Evolutionary conservation across 106 monocot genomes (phyloP).

Genomic region (Dioscorea alata): DNA sequence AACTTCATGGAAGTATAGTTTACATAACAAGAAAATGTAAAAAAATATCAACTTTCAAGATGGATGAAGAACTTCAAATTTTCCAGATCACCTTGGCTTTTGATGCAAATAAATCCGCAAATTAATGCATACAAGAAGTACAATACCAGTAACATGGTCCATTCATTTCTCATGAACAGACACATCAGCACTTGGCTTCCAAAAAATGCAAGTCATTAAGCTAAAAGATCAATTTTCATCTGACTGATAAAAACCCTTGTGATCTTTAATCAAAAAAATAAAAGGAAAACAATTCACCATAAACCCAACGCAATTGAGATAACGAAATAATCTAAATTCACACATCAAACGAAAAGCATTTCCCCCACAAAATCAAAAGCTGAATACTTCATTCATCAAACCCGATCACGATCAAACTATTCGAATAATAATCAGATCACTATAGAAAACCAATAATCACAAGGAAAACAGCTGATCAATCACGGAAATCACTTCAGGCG

Average conservation of each 20-base stretch:
- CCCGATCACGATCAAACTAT: background rate
- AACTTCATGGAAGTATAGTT: too few species aligned
- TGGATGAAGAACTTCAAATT: too few species aligned
- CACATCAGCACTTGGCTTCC: background rate
- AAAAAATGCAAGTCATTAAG: background rate
- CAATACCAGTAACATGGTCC: too few species aligned
- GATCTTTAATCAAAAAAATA: background rate
- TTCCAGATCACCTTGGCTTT: too few species aligned
- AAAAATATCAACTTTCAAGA: too few species aligned
- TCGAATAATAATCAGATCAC: background rate
- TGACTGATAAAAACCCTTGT: background rate
- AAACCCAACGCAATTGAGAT: background rate
- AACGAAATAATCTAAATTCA: background rate
- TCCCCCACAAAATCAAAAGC: background rate
- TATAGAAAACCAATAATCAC: background rate
- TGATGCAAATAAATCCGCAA: too few species aligned
- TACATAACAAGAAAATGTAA: too few species aligned
- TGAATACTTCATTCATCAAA: background rate
- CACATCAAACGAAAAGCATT: background rate
- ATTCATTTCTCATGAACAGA: too few species aligned
- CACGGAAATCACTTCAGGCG: background rate
- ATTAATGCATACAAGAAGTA: too few species aligned
- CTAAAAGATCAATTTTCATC: background rate
- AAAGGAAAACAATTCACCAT: background rate
- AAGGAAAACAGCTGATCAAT: background rate